Conservation (phyloP, 169 alveolate genomes). For the Neospora caninum region DNA sequence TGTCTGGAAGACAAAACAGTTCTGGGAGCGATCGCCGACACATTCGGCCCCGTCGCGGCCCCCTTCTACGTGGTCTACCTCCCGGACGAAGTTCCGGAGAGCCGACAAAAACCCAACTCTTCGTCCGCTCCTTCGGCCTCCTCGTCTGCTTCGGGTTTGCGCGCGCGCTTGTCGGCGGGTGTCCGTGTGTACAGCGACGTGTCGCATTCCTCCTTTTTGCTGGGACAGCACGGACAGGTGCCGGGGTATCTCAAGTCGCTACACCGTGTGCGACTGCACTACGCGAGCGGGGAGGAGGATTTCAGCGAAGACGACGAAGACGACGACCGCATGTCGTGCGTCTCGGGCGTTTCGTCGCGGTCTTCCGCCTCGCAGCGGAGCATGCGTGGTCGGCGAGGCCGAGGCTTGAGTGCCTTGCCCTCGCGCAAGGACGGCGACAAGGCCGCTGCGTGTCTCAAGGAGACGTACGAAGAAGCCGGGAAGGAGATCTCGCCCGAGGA, state of each 20-base stretch:
- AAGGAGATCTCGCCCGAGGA: constrained; percentile 35
- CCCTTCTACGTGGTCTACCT: constrained; percentile 47
- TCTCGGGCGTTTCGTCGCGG: background rate
- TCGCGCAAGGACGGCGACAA: background rate
- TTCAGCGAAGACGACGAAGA: constrained; percentile 14
- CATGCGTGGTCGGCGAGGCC: background rate
- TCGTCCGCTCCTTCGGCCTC: background rate
- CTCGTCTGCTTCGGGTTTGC: background rate
- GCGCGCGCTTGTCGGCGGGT: background rate
- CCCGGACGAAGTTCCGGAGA: background rate
- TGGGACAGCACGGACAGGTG: constrained; percentile 45
- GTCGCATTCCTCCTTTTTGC: constrained; percentile 29
- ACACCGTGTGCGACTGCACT: background rate
- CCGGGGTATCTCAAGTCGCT: constrained; percentile 13
- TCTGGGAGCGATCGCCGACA: constrained; percentile 45
- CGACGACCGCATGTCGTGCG: constrained; percentile 2
- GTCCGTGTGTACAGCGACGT: constrained; percentile 30
- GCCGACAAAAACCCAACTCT: background rate
- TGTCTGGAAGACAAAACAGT: constrained; percentile 36
- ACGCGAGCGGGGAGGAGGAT: background rate
- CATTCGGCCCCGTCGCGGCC: constrained; percentile 46
- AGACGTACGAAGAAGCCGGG: constrained; percentile 25
- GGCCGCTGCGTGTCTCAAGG: background rate
- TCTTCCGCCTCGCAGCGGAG: background rate
- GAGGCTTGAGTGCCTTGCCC: background rate